Evolutionary conservation across 805 yeast species (phyloP).

Genomic region (Wickerhamiella nectarea): DNA sequence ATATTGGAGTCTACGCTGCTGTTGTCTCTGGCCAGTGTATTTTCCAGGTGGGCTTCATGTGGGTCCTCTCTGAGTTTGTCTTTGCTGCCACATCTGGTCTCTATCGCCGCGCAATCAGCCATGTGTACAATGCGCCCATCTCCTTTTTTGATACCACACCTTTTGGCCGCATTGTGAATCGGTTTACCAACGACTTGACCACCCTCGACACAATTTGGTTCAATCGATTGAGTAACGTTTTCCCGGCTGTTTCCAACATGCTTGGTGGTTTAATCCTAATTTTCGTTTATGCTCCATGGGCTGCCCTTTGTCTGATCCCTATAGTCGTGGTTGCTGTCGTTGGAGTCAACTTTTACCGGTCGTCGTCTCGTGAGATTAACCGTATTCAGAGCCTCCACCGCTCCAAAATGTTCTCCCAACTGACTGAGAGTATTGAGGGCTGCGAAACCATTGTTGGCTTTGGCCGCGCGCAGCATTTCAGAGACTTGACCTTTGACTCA

Average conservation of each 20-base stretch:
- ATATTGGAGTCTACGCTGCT: slow-evolving; percentile 51
- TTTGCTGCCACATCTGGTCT: slow-evolving; percentile 41
- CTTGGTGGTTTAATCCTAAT: slow-evolving; percentile 52
- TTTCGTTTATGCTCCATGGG: slow-evolving; percentile 62
- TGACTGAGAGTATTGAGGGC: slow-evolving; percentile 59
- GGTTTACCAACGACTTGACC: slow-evolving; percentile 82
- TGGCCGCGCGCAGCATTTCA: slow-evolving; percentile 34
- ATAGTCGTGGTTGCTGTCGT: slow-evolving; percentile 37
- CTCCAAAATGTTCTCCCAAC: slow-evolving; percentile 54
- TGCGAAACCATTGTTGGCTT: slow-evolving; percentile 51
- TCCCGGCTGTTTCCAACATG: slow-evolving; percentile 41
- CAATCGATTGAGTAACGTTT: slow-evolving; percentile 49
- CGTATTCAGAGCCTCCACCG: slow-evolving; percentile 60
- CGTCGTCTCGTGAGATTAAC: slow-evolving; percentile 61
- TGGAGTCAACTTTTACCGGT: slow-evolving; percentile 45
- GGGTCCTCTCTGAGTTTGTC: slow-evolving; percentile 31
- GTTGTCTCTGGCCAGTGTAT: slow-evolving; percentile 36
- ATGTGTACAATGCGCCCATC: slow-evolving; percentile 66
- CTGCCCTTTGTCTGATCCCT: slow-evolving; percentile 39
- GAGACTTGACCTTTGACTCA: slow-evolving; percentile 32
- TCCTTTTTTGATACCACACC: slow-evolving; percentile 74
- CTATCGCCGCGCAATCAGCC: slow-evolving; percentile 46
- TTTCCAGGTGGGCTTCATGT: background rate
- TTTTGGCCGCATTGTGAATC: slow-evolving; percentile 68
- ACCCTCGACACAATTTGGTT: slow-evolving; percentile 65